Evolutionary conservation across 352 stramenopile species (phyloP).

Genomic region (Globisporangium rhizosaccharum): DNA sequence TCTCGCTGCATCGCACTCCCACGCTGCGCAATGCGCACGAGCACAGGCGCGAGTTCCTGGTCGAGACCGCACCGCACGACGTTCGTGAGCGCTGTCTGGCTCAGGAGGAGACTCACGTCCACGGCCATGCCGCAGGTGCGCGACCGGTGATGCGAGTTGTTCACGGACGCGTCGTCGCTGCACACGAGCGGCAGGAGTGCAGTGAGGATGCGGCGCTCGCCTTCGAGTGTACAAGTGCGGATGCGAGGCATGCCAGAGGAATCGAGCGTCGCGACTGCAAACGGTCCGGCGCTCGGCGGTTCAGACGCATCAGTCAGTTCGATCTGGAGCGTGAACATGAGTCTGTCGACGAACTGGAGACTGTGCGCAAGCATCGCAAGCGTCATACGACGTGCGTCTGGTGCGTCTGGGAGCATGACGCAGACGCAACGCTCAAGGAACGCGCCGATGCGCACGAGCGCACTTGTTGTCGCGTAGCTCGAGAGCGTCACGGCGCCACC

Average conservation of each 20-base stretch:
- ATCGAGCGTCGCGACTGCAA: not conserved
- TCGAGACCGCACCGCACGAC: conserved; percentile 33
- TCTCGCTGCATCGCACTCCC: conserved; percentile 24
- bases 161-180: not conserved
- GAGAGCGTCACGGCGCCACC: conserved; percentile 28
- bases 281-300: not conserved
- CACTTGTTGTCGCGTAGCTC: conserved; percentile 10
- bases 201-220: conserved; percentile 17
- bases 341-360: conserved; percentile 44
- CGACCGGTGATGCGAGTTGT: not conserved
- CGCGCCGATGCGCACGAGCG: conserved; percentile 19
- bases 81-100: conserved; percentile 41
- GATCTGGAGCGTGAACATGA: conserved; percentile 37
- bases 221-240: conserved; percentile 20
- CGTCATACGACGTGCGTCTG: conserved; percentile 3
- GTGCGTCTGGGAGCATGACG: not conserved
- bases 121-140: conserved; percentile 9
- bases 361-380: conserved; percentile 20
- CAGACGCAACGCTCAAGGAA: conserved; percentile 24
- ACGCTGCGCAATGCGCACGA: conserved; percentile 12
- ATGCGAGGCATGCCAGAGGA: not conserved
- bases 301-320: conserved; percentile 6
- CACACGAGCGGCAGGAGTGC: conserved; percentile 1
- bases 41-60: conserved; percentile 18
- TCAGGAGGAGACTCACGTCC: conserved; percentile 36